phyloP scores from a whole-genome alignment of 495 filamentous ascomycete genomes.

The Staphylotrichum longicolle region DNA sequence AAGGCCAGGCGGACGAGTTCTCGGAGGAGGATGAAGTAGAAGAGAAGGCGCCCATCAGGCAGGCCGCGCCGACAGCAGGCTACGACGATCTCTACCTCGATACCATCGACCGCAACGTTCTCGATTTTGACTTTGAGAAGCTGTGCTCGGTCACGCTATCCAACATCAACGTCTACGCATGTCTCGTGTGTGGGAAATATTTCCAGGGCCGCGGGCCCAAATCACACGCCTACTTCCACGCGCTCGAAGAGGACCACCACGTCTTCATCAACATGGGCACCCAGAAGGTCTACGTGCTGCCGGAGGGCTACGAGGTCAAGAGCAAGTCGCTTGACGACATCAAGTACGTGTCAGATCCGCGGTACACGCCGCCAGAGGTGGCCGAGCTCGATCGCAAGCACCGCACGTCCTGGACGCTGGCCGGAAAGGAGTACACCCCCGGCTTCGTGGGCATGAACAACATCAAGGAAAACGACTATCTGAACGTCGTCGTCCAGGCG shows the following conservation, averaged over 20 bases:
- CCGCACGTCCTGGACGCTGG: conserved; percentile 72
- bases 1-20: conserved; percentile 22
- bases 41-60: conserved; percentile 55
- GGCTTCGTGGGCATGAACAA: conserved; percentile 99
- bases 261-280: conserved; percentile 97
- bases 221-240: conserved; percentile 96
- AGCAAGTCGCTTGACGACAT: conserved; percentile 97
- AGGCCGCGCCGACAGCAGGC: conserved; percentile 77
- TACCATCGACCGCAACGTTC: conserved; percentile 83
- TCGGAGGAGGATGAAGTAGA: conserved; percentile 45
- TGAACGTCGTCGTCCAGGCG: conserved; percentile 94
- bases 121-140: conserved; percentile 98
- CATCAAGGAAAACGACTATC: conserved; percentile 98
- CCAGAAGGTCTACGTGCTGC: conserved; percentile 92
- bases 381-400: conserved; percentile 74
- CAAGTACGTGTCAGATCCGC: conserved; percentile 96
- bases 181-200: conserved; percentile 95
- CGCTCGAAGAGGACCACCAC: conserved; percentile 91
- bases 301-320: conserved; percentile 95
- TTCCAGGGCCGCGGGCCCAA: conserved; percentile 92
- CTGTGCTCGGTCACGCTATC: conserved; percentile 92
- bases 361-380: conserved; percentile 75
- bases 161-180: conserved; percentile 99
- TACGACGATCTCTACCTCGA: conserved; percentile 97
- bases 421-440: conserved; percentile 79